Evolutionary conservation across 2,329 filamentous ascomycete species (phyloP).

Genomic region (Colletotrichum noveboracense): DNA sequence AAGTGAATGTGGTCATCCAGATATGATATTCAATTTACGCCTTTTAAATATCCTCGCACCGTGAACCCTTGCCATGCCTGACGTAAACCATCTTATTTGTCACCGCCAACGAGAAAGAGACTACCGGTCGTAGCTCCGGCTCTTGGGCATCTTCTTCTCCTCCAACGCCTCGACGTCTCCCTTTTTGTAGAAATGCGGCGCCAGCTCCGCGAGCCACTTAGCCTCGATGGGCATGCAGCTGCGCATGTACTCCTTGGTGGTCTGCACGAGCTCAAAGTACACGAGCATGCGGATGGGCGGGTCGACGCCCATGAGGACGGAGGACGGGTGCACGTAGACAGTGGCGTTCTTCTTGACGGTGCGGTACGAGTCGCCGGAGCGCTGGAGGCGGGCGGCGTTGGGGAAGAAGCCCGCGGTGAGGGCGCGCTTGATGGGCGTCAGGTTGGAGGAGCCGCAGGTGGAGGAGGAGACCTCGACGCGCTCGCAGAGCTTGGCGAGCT

Average conservation of each 20-base stretch:
- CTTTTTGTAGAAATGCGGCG: conserved; percentile 94
- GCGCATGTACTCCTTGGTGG: conserved; percentile 91
- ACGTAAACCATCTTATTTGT: accelerated
- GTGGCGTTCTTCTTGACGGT: conserved; percentile 90
- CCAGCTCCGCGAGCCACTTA: conserved; percentile 86
- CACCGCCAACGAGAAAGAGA: accelerated
- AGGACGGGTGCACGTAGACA: conserved; percentile 90
- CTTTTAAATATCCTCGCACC: not conserved
- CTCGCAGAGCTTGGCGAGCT: conserved; percentile 90
- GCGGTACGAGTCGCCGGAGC: conserved; percentile 85
- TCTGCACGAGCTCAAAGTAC: conserved; percentile 84
- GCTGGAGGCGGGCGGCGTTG: conserved; percentile 84
- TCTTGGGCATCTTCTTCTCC: conserved; percentile 66
- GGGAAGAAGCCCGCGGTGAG: conserved; percentile 94
- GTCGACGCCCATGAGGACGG: conserved; percentile 78
- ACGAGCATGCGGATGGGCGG: conserved; percentile 82
- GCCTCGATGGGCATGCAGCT: conserved; percentile 84
- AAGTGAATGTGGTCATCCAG: not conserved
- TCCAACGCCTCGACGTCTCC: conserved; percentile 85
- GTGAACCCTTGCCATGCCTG: not conserved
- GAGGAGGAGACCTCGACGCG: conserved; percentile 83
- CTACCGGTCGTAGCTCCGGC: conserved; percentile 26
- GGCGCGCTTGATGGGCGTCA: conserved; percentile 83
- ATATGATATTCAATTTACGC: not conserved
- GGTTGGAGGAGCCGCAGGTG: conserved; percentile 71